Percentiles rank a stretch among this genome's conserved stretches.
Evolutionary conservation across 2,329 filamentous ascomycete genomes (phyloP).

Genomic region (Trichoderma koningii): DNA sequence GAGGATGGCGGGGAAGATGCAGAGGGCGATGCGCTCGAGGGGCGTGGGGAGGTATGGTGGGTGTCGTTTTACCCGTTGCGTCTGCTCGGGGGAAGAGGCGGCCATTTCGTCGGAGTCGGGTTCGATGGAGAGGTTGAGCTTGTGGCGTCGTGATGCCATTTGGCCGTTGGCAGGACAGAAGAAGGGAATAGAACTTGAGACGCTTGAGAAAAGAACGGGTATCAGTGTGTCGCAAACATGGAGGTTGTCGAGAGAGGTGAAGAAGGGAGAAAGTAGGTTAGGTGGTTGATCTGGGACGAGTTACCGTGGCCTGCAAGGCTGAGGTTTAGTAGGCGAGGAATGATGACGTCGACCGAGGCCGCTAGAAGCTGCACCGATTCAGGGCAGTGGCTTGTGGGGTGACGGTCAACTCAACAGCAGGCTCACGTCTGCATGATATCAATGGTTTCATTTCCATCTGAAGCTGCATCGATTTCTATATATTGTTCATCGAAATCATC

Average conservation of each 20-base stretch:
- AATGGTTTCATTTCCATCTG: background rate
- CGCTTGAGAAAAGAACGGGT: background rate
- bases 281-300: background rate
- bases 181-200: background rate
- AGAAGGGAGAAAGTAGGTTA: too few relatives aligned
- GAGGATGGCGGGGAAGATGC: constrained; percentile 75
- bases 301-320: constrained; percentile 7
- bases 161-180: background rate
- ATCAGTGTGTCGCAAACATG: constrained; percentile 4
- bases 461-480: background rate
- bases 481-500: background rate
- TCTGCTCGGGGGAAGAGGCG: constrained; percentile 26
- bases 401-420: background rate
- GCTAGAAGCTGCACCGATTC: constrained; percentile 10
- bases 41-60: constrained; percentile 69
- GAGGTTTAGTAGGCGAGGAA: background rate
- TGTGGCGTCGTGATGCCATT: constrained; percentile 19
- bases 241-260: background rate
- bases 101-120: constrained; percentile 19
- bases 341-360: constrained; percentile 21
- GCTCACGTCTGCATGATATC: constrained; percentile 7
- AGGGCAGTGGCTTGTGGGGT: constrained; percentile 5
- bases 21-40: constrained; percentile 65
- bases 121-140: background rate
- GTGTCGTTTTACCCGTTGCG: constrained; percentile 41